Conservation (phyloP, 176 grass and related monocot genomes). For the Ampelocalamus luodianensis region DNA sequence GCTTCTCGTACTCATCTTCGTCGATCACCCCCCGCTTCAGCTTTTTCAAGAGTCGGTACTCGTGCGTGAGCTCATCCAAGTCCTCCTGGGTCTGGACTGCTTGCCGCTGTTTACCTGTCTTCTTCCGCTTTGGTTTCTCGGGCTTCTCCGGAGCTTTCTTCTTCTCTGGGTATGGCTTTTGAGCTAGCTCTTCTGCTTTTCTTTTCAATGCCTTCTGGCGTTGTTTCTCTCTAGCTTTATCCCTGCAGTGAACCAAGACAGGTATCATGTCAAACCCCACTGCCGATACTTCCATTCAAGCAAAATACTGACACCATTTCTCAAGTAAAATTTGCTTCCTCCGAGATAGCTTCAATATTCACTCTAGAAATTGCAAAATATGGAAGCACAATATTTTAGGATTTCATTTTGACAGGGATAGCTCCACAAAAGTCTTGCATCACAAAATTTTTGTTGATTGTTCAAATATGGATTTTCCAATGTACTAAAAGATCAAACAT, state of each 20-base stretch:
- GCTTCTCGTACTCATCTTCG: constrained; percentile 82
- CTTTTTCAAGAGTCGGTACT: constrained; percentile 86
- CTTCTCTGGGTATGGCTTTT: constrained; percentile 59
- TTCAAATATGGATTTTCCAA: not conserved
- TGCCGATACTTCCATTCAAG: not conserved
- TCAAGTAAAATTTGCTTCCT: not conserved
- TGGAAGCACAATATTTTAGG: not conserved
- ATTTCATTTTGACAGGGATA: not conserved
- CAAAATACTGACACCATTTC: not conserved
- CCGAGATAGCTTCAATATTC: not conserved
- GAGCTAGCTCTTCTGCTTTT: constrained; percentile 64
- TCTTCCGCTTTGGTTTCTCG: constrained; percentile 68
- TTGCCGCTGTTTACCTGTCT: constrained; percentile 74
- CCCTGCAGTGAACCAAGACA: constrained; percentile 47
- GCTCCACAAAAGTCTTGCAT: not conserved
- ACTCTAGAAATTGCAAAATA: constrained; percentile 19
- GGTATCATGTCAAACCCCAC: not conserved
- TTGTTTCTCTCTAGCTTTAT: constrained; percentile 86
- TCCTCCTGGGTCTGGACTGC: constrained; percentile 89
- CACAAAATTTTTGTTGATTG: constrained; percentile 2
- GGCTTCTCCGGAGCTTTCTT: constrained; percentile 43
- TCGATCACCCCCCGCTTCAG: constrained; percentile 82
- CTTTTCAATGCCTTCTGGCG: constrained; percentile 74
- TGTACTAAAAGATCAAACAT: constrained; percentile 9
- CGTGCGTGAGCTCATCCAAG: constrained; percentile 74